A percentile compares a stretch with the other conserved stretches of the same genome.
These are phyloP conservation scores for Exsudoporus frostii DNA, from an alignment of 768 basidiomycete species.

Conservation along the genomic window DNA sequence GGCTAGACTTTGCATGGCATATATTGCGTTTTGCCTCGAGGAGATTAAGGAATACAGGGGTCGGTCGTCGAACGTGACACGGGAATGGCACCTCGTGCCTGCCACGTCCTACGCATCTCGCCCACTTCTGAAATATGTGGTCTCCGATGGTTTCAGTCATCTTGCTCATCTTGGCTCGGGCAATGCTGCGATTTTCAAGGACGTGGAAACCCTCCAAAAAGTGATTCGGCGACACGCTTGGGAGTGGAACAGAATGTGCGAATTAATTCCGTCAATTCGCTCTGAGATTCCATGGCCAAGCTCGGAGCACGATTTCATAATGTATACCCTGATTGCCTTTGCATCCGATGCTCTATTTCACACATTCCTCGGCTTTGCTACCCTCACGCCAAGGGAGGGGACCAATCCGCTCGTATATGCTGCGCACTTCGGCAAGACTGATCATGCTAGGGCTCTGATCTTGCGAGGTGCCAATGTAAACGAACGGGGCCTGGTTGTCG, in stretches of 20 bases:
- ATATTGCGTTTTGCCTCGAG: slow-evolving; percentile 6
- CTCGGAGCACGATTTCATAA: not conserved
- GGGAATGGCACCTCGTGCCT: not conserved
- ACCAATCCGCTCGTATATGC: slow-evolving; percentile 15
- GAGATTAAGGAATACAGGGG: not conserved
- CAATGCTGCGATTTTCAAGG: not conserved
- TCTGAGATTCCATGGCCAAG: slow-evolving; percentile 1
- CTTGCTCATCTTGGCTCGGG: not conserved
- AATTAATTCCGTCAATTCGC: not conserved
- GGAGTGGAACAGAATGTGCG: slow-evolving; percentile 8
- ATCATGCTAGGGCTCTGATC: not conserved
- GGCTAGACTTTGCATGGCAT: slow-evolving; percentile 11
- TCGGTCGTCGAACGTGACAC: not conserved
- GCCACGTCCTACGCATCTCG: not conserved
- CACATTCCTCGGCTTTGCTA: not conserved
- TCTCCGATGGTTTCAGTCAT: slow-evolving; percentile 8
- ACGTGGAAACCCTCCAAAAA: not conserved
- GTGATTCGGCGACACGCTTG: not conserved
- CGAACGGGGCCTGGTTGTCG: not conserved
- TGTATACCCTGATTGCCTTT: slow-evolving; percentile 9
- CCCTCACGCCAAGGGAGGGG: not conserved
- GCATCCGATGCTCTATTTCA: not conserved
- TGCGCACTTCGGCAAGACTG: not conserved
- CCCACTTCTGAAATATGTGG: slow-evolving; percentile 9
- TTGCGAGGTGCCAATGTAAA: not conserved